These are phyloP conservation scores for Neoboletus magnificus DNA, from an alignment of 768 basidiomycete genomes.

Conservation along the genomic window DNA sequence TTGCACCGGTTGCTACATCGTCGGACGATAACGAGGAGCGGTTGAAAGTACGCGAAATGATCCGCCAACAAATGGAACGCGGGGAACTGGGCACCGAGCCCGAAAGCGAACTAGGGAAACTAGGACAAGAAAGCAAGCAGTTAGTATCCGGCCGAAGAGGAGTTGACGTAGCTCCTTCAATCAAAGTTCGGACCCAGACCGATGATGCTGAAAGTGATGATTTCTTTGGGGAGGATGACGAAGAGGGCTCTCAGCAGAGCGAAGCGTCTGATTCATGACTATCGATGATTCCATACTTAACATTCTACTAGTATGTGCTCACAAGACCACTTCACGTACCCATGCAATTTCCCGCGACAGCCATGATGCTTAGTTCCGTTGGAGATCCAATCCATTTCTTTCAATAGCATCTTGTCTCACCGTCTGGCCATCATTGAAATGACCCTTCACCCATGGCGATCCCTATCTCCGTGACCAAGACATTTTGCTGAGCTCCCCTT, in stretches of 20 bases:
- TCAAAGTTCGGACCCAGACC: background rate
- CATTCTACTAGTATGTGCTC: constrained; percentile 65
- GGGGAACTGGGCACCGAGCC: constrained; percentile 61
- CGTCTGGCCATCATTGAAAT: background rate
- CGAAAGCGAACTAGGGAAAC: constrained; percentile 40
- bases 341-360: background rate
- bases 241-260: constrained; percentile 14
- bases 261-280: constrained; percentile 13
- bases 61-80: constrained; percentile 55
- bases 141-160: background rate
- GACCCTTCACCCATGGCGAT: background rate
- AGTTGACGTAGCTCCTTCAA: constrained; percentile 1
- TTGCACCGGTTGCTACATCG: constrained; percentile 4
- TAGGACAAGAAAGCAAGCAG: constrained; percentile 6
- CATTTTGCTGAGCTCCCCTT: background rate
- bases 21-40: constrained; percentile 45
- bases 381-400: background rate
- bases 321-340: constrained; percentile 54
- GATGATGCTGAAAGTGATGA: constrained; percentile 22
- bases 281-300: background rate
- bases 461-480: background rate
- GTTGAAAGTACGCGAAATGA: constrained; percentile 56
- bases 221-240: constrained; percentile 31
- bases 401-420: background rate
- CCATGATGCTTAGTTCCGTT: background rate